Evolutionary conservation across 176 grass and related monocot genomes (phyloP).

Genomic region (Oryza coarctata): DNA sequence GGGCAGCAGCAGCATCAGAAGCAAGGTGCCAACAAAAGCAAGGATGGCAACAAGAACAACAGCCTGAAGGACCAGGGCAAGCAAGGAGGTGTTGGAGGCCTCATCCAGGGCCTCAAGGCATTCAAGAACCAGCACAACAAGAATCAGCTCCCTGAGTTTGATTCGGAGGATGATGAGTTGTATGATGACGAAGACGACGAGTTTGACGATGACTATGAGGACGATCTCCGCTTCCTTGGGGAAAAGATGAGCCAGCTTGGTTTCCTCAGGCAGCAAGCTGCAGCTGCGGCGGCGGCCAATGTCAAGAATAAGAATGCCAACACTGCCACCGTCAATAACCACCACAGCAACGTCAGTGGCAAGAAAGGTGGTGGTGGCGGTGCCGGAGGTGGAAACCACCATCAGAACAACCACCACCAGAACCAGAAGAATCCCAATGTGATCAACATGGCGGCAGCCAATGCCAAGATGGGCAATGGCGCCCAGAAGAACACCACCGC

Average conservation of each 20-base stretch:
- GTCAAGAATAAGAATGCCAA: conserved; percentile 46
- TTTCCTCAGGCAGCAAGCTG: conserved; percentile 44
- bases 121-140: conserved; percentile 92
- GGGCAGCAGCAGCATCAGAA: conserved; percentile 56
- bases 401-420: conserved; percentile 52
- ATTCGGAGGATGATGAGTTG: conserved; percentile 67
- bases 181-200: conserved; percentile 65
- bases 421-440: conserved; percentile 57
- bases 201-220: conserved; percentile 58
- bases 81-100: conserved; percentile 54
- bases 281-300: neutral
- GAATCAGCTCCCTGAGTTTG: conserved; percentile 50
- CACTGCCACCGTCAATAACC: conserved; percentile 32
- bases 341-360: conserved; percentile 39
- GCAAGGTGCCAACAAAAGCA: conserved; percentile 44
- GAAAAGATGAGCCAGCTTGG: conserved; percentile 84
- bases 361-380: conserved; percentile 47
- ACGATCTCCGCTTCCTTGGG: conserved; percentile 62
- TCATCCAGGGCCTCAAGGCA: conserved; percentile 83
- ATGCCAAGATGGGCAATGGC: conserved; percentile 49
- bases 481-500: conserved; percentile 37
- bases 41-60: conserved; percentile 47
- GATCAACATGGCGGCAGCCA: conserved; percentile 55
- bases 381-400: conserved; percentile 38
- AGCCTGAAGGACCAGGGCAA: conserved; percentile 64